Evolutionary conservation across 768 basidiomycete species (phyloP).

Genomic region (Amanita rubescens): DNA sequence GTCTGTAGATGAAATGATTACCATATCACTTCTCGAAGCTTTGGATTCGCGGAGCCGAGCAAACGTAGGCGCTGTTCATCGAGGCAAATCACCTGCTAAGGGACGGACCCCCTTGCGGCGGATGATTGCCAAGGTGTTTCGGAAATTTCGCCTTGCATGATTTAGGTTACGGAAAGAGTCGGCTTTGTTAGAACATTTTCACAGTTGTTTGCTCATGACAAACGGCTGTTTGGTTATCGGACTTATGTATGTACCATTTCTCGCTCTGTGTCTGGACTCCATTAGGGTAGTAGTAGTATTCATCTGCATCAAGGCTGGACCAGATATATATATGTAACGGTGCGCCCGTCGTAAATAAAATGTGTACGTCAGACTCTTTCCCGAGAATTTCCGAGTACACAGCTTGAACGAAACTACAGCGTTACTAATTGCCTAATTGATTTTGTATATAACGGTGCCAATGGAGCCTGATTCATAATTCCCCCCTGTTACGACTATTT

Average conservation of each 20-base stretch:
- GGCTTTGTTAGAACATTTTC: not conserved
- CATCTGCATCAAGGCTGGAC: too few relatives aligned
- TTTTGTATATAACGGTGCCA: not conserved
- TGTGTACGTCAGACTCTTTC: too few relatives aligned
- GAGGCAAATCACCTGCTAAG: not conserved
- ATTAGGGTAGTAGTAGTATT: not conserved
- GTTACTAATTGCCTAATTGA: too few relatives aligned
- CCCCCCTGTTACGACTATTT: not conserved
- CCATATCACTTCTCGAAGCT: constrained; percentile 21
- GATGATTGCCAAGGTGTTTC: not conserved
- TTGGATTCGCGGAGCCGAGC: constrained; percentile 20
- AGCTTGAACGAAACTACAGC: too few relatives aligned
- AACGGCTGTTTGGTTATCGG: not conserved
- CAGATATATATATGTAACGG: not conserved
- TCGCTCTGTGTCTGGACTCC: not conserved
- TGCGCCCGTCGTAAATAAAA: too few relatives aligned
- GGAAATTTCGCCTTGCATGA: not conserved
- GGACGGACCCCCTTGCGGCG: not conserved
- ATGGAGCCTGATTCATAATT: not conserved
- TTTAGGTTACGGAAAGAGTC: not conserved
- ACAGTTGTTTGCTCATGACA: not conserved
- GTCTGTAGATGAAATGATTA: constrained; percentile 18
- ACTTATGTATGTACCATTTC: not conserved
- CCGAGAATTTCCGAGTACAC: too few relatives aligned
- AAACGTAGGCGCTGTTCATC: not conserved